phyloP scores from a whole-genome alignment of 139 green algal genomes.

The Picochlorum sp. region DNA sequence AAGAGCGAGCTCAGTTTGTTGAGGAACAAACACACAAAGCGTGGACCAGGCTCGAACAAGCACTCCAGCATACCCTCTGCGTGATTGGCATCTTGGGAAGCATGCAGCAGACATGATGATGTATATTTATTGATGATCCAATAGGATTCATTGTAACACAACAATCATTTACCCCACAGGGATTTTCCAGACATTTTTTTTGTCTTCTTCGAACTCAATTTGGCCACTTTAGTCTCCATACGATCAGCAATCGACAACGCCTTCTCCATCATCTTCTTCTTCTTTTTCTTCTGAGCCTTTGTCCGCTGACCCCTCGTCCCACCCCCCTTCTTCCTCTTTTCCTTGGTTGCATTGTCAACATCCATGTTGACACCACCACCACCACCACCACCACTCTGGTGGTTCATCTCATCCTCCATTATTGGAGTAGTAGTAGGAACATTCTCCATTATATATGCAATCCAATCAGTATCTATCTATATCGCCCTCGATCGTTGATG shows the following conservation, averaged over 20 bases:
- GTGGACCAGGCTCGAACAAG: constrained; percentile 57
- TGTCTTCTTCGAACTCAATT: no score
- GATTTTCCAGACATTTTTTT: constrained; percentile 16
- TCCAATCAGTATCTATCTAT: no score
- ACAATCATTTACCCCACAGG: constrained; percentile 9
- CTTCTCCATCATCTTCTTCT: constrained; percentile 17
- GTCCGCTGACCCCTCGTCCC: constrained; percentile 5
- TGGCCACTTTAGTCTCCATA: constrained; percentile 14
- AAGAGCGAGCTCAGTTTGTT: constrained; percentile 21
- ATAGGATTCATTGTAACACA: neutral
- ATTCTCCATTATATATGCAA: no score
- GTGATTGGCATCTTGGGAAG: constrained; percentile 67
- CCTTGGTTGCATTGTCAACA: no score
- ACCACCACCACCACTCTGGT: no score
- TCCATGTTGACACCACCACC: no score
- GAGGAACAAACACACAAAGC: constrained; percentile 23
- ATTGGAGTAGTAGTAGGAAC: no score
- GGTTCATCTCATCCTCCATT: no score
- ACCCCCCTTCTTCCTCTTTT: no score
- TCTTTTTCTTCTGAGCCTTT: constrained; percentile 21
- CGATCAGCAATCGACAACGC: constrained; percentile 15
- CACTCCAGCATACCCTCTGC: constrained; percentile 60
- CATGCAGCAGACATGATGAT: constrained; percentile 38
- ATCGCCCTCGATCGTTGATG: no score
- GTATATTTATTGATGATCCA: neutral